Evolutionary conservation across 345 rosid genomes (phyloP).

Genomic region (Eucalyptus melliodora): DNA sequence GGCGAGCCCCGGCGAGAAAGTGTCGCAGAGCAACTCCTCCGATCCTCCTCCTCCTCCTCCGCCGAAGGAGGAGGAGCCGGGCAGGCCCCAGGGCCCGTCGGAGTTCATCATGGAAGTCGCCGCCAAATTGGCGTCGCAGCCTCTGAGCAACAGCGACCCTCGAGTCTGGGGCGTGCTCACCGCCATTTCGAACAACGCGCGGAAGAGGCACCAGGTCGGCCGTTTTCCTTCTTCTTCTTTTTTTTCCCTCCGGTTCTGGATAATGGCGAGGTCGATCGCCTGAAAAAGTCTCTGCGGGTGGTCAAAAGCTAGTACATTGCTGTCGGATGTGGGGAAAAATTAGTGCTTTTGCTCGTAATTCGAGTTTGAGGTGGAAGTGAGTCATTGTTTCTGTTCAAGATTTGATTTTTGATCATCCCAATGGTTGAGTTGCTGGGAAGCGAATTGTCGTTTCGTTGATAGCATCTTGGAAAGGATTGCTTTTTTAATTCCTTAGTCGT

Average conservation of each 20-base stretch:
- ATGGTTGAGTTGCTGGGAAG: not conserved
- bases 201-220: slow-evolving; percentile 65
- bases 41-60: not conserved
- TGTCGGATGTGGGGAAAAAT: not conserved
- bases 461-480: not conserved
- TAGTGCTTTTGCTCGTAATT: not conserved
- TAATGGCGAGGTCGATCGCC: not conserved
- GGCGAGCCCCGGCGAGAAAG: not conserved
- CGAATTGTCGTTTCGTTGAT: not conserved
- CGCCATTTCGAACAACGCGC: slow-evolving; percentile 68
- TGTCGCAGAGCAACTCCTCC: slow-evolving; percentile 11
- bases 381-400: not conserved
- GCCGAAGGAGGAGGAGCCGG: not conserved
- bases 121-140: slow-evolving; percentile 52
- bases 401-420: not conserved
- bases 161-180: slow-evolving; percentile 92
- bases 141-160: slow-evolving; percentile 50
- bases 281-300: not conserved
- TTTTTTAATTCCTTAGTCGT: not conserved
- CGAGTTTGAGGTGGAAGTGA: not conserved
- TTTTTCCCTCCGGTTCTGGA: not conserved
- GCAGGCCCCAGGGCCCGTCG: slow-evolving; percentile 15
- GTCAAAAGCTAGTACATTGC: not conserved
- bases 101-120: slow-evolving; percentile 52
- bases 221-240: not conserved